Percentiles rank a stretch among this genome's conserved stretches.
phyloP scores from a whole-genome alignment of 768 basidiomycete genomes.

The Cystobasidium onofrii region DNA sequence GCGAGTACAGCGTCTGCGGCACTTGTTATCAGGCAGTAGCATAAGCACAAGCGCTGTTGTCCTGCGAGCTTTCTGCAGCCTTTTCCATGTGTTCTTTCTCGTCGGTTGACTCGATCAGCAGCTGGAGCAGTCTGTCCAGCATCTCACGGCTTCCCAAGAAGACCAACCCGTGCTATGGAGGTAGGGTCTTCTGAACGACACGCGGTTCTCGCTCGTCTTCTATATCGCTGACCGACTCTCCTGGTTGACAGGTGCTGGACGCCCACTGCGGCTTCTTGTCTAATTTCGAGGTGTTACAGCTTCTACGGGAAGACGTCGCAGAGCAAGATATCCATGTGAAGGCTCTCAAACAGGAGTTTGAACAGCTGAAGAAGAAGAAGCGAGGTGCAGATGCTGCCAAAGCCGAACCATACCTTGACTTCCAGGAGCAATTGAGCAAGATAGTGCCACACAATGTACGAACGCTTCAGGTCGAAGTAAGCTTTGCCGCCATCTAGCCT shows the following conservation, averaged over 20 bases:
- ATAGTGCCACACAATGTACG: constrained; percentile 27
- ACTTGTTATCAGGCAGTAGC: too few relatives aligned
- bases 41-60: too few relatives aligned
- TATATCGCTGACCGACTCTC: not conserved
- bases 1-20: too few relatives aligned
- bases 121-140: too few relatives aligned
- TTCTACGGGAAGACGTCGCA: constrained; percentile 13
- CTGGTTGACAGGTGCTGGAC: constrained; percentile 14
- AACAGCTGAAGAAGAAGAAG: not conserved
- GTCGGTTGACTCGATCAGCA: too few relatives aligned
- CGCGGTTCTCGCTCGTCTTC: too few relatives aligned
- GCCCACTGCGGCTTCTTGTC: constrained; percentile 24
- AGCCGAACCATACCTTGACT: constrained; percentile 24
- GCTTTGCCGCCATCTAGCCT: not conserved
- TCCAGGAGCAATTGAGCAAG: not conserved
- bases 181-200: too few relatives aligned
- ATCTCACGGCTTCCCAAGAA: too few relatives aligned
- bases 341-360: not conserved
- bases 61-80: too few relatives aligned
- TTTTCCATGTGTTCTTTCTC: too few relatives aligned
- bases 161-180: too few relatives aligned
- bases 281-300: constrained; percentile 14
- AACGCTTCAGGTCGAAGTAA: constrained; percentile 27
- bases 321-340: constrained; percentile 12
- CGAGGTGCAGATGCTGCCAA: not conserved